Evolutionary conservation across 768 basidiomycete species (phyloP).

Genomic region (Crepidotus variabilis): DNA sequence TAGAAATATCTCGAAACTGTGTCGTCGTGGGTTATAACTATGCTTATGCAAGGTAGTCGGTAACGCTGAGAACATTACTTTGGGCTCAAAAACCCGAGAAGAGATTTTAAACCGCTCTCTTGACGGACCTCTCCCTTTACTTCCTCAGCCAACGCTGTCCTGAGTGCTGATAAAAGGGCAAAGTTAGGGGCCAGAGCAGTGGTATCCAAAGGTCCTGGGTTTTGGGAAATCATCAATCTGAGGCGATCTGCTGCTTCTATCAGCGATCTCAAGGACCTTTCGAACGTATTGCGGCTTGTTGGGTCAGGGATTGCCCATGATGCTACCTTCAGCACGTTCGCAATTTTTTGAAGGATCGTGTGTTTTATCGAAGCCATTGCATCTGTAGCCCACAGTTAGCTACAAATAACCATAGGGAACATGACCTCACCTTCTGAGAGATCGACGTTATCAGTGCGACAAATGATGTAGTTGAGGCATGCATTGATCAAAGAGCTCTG

Average conservation of each 20-base stretch:
- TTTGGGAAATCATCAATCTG: not conserved
- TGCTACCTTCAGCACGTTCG: not conserved
- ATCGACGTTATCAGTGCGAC: not conserved
- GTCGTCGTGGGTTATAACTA: too few species aligned
- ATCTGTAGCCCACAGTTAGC: too few species aligned
- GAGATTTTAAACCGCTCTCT: too few species aligned
- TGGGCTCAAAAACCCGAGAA: too few species aligned
- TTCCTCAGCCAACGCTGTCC: too few species aligned
- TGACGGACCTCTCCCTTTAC: too few species aligned
- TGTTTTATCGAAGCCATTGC: not conserved
- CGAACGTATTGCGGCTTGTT: not conserved
- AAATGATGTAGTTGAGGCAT: not conserved
- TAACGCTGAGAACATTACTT: too few species aligned
- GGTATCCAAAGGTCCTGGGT: not conserved
- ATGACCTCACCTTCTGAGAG: not conserved
- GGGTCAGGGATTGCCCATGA: not conserved
- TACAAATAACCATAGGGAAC: too few species aligned
- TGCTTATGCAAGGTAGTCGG: too few species aligned
- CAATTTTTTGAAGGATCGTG: not conserved
- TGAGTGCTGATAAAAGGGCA: not conserved
- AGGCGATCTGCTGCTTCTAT: not conserved
- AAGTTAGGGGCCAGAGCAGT: not conserved
- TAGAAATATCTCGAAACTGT: too few species aligned
- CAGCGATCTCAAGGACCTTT: not conserved
- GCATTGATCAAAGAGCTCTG: not conserved